A percentile compares a stretch with the other conserved stretches of the same genome.
Conservation (phyloP, 345 rosid genomes). For the Salix koriyanagi region DNA sequence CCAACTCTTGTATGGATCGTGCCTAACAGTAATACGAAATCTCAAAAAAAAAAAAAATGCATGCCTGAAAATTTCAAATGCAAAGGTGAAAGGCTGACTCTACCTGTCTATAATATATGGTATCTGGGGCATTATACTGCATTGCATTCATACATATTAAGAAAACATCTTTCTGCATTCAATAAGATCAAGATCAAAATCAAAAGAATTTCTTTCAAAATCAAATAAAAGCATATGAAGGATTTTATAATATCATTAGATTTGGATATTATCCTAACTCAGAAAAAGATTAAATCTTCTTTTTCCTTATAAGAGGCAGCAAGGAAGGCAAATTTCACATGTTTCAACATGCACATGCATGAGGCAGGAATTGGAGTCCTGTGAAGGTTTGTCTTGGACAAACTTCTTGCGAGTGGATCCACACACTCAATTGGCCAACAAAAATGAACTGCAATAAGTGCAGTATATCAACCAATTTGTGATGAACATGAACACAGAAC, state of each 20-base stretch:
- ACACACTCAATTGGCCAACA: neutral
- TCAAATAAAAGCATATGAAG: neutral
- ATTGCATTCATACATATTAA: slow-evolving; percentile 28
- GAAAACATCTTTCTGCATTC: slow-evolving; percentile 30
- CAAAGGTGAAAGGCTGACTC: neutral
- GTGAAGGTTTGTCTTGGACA: neutral
- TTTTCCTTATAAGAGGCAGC: neutral
- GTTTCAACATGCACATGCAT: neutral
- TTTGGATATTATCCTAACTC: neutral
- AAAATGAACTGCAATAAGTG: neutral
- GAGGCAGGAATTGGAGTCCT: neutral
- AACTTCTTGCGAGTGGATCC: neutral
- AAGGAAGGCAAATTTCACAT: neutral
- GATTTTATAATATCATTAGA: slow-evolving; percentile 4
- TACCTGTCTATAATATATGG: slow-evolving; percentile 32
- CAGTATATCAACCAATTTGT: neutral
- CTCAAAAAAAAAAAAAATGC: neutral
- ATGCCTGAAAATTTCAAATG: neutral
- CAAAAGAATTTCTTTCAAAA: neutral
- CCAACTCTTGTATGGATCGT: slow-evolving; percentile 28
- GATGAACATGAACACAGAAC: neutral
- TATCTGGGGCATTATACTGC: slow-evolving; percentile 33
- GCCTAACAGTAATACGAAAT: slow-evolving; percentile 11
- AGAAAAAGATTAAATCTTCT: neutral
- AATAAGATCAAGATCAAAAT: slow-evolving; percentile 9